Conservation (phyloP, 2,329 filamentous ascomycete species). For the Monilinia aucupariae region DNA sequence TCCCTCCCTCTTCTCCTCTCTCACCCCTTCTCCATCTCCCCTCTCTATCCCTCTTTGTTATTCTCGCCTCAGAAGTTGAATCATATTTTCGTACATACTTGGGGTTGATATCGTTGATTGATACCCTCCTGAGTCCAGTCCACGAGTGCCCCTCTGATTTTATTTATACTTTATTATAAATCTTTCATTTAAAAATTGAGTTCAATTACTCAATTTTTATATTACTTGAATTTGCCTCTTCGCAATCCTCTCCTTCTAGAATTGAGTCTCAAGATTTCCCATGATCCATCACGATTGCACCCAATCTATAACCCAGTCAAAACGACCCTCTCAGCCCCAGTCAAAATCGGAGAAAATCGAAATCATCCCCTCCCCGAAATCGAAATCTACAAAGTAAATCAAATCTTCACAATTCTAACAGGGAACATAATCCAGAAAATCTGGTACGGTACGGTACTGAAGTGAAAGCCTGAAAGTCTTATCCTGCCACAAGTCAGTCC, state of each 20-base stretch:
- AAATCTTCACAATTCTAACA: background rate
- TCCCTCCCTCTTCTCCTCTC: too few species aligned
- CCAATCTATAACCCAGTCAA: background rate
- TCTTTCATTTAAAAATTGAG: background rate
- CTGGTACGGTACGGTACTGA: background rate
- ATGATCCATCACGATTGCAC: slow-evolving; percentile 1
- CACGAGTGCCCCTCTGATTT: too few species aligned
- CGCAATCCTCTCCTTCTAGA: background rate
- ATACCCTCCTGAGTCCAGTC: background rate
- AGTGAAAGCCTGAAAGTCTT: too few species aligned
- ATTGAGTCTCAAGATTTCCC: background rate
- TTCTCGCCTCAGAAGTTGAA: background rate
- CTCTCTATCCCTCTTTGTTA: too few species aligned
- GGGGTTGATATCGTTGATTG: background rate
- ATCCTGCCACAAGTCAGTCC: too few species aligned
- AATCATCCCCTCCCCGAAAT: background rate
- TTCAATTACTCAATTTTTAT: background rate
- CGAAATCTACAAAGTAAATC: background rate
- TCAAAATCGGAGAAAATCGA: slow-evolving; percentile 1
- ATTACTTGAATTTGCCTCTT: background rate
- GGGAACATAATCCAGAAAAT: background rate
- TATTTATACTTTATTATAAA: too few species aligned
- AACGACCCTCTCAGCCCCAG: background rate
- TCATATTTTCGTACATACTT: background rate
- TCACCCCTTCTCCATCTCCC: too few species aligned